These are phyloP conservation scores for Brasilioporus rufonigricans DNA, from an alignment of 768 basidiomycete genomes.

Conservation along the genomic window DNA sequence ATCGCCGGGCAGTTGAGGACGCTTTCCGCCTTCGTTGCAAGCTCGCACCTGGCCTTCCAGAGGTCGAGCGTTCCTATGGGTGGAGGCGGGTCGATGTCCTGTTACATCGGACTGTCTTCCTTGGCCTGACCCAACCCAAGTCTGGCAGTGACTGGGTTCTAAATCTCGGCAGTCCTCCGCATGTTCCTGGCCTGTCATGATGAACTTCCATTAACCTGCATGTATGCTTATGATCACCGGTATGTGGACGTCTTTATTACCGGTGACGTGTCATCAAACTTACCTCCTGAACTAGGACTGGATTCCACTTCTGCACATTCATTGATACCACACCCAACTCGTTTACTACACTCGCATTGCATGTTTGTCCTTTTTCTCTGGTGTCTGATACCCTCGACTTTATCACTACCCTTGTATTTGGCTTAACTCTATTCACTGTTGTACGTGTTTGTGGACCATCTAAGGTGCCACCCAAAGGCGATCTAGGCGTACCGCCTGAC, in stretches of 20 bases:
- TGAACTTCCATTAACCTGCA: not conserved
- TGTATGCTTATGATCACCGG: slow-evolving; percentile 17
- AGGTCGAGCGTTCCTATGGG: slow-evolving; percentile 44
- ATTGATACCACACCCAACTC: slow-evolving; percentile 16
- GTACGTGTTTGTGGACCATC: slow-evolving; percentile 2
- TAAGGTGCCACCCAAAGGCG: not conserved
- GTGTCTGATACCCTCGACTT: slow-evolving; percentile 8
- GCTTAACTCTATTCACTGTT: slow-evolving; percentile 3
- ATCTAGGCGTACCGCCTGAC: not conserved
- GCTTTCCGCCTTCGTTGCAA: slow-evolving; percentile 48
- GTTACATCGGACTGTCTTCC: slow-evolving; percentile 50
- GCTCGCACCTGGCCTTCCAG: slow-evolving; percentile 39
- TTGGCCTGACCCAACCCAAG: slow-evolving; percentile 43
- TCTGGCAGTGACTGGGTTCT: slow-evolving; percentile 37
- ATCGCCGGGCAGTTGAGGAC: slow-evolving; percentile 33
- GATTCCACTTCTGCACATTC: slow-evolving; percentile 20
- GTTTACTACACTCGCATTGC: slow-evolving; percentile 13
- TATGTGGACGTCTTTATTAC: slow-evolving; percentile 1
- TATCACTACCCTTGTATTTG: slow-evolving; percentile 7
- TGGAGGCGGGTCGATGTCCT: slow-evolving; percentile 58
- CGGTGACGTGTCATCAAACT: not conserved
- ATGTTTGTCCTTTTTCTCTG: slow-evolving; percentile 5
- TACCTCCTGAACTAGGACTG: slow-evolving; percentile 19
- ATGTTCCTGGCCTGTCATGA: slow-evolving; percentile 8
- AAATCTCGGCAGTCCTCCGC: slow-evolving; percentile 23